These are phyloP conservation scores for Irpex sp. DNA, from an alignment of 1,284 basidiomycete species.

Conservation along the genomic window DNA sequence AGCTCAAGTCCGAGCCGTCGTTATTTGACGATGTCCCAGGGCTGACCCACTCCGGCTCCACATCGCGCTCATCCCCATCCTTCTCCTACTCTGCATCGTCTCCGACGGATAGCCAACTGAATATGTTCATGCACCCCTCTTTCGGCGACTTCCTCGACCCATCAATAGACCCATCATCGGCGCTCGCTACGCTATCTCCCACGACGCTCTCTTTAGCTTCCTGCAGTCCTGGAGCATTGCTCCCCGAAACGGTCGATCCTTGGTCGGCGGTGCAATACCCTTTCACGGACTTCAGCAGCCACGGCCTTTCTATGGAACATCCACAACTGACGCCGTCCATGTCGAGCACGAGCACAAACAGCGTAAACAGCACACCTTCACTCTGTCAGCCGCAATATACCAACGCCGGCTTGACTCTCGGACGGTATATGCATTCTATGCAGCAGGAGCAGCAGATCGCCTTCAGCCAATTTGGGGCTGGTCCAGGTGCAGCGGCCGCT, in stretches of 20 bases:
- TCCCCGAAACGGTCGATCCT: conserved; percentile 4
- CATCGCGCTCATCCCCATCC: conserved; percentile 8
- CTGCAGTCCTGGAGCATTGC: conserved; percentile 3
- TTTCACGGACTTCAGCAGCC: conserved; percentile 6
- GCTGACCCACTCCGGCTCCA: conserved; percentile 5
- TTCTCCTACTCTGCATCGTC: conserved; percentile 4
- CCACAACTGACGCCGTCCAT: conserved; percentile 7
- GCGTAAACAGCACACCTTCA: conserved; percentile 12
- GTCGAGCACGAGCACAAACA: background rate
- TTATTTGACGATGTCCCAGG: conserved; percentile 10
- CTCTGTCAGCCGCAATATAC: conserved; percentile 9
- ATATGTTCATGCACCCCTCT: conserved; percentile 14
- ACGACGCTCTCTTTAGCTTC: conserved; percentile 4
- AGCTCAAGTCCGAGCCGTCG: background rate
- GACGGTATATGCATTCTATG: background rate
- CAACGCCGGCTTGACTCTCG: background rate
- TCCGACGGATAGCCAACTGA: conserved; percentile 13
- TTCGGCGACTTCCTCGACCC: conserved; percentile 14
- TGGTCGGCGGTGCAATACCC: conserved; percentile 1
- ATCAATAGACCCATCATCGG: conserved; percentile 5
- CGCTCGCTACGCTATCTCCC: conserved; percentile 1
- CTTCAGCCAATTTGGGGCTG: background rate
- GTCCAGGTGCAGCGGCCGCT: background rate
- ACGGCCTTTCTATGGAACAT: background rate
- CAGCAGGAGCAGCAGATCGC: conserved; percentile 1